These are phyloP conservation scores for Knoxdaviesia capensis DNA, from an alignment of 2,329 filamentous ascomycete genomes.

Conservation along the genomic window DNA sequence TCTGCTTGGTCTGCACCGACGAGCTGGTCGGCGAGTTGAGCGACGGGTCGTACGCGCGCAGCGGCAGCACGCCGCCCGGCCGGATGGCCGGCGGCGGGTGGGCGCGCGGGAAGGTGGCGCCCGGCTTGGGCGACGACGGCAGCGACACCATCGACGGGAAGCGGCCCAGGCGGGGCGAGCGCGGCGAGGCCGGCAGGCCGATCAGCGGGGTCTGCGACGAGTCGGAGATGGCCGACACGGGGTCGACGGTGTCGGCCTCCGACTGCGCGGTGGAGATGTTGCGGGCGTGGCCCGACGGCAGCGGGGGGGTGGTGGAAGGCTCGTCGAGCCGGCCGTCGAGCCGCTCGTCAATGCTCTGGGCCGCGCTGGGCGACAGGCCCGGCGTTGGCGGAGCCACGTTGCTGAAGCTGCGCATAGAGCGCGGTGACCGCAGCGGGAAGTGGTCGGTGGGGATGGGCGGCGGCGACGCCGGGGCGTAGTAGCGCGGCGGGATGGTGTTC, in stretches of 20 bases:
- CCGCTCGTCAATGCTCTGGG: constrained; percentile 26
- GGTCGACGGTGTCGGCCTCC: constrained; percentile 25
- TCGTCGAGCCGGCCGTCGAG: constrained; percentile 14
- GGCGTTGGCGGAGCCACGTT: constrained; percentile 15
- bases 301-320: constrained; percentile 2
- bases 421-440: constrained; percentile 3
- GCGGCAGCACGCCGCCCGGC: constrained; percentile 33
- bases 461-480: constrained; percentile 35
- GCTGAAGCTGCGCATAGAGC: constrained; percentile 14
- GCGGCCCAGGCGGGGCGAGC: constrained; percentile 3
- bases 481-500: constrained; percentile 33
- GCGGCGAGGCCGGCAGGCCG: constrained; percentile 17
- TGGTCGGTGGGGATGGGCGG: constrained; percentile 33
- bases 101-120: constrained; percentile 25
- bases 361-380: constrained; percentile 25
- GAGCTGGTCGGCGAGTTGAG: constrained; percentile 27
- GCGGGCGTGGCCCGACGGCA: constrained; percentile 12
- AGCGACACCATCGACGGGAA: constrained; percentile 10
- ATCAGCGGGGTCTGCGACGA: constrained; percentile 28
- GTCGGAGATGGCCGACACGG: constrained; percentile 24
- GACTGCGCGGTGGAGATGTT: constrained; percentile 17
- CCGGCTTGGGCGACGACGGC: constrained; percentile 29
- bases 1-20: constrained; percentile 36
- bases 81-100: constrained; percentile 34
- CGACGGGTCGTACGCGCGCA: constrained; percentile 41